Conservation (phyloP, 202 grass and related monocot genomes). For the Digitaria exilis region DNA sequence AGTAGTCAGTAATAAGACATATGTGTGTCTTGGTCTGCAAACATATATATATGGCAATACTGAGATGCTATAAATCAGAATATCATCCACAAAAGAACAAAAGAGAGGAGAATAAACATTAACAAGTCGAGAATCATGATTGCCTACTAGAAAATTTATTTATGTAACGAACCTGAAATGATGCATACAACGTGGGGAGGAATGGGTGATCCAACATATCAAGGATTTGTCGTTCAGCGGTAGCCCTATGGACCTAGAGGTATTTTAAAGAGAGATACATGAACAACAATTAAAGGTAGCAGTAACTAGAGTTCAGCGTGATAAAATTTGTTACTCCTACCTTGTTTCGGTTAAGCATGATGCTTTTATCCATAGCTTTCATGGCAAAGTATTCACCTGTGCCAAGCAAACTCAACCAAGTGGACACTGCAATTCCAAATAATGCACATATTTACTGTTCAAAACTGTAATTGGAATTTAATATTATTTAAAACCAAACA, state of each 20-base stretch:
- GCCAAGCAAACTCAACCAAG: slow-evolving; percentile 87
- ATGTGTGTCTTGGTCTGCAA: no score
- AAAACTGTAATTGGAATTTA: slow-evolving; percentile 1
- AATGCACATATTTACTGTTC: slow-evolving; percentile 32
- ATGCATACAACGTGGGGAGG: slow-evolving; percentile 92
- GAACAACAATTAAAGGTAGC: background rate
- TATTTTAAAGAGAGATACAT: slow-evolving; percentile 18
- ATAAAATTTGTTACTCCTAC: slow-evolving; percentile 24
- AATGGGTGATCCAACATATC: slow-evolving; percentile 94
- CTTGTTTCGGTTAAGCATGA: no score
- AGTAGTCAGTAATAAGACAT: no score
- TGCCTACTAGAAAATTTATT: no score
- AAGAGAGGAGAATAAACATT: no score
- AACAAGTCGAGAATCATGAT: no score
- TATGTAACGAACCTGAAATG: no score
- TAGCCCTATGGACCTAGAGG: slow-evolving; percentile 86
- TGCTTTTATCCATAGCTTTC: no score
- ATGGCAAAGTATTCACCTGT: no score
- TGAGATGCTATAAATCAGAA: no score
- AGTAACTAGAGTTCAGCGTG: background rate
- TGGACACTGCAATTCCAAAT: slow-evolving; percentile 72
- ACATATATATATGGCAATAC: no score
- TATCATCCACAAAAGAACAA: no score
- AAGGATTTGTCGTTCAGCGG: slow-evolving; percentile 81
- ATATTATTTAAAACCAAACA: background rate